A percentile compares a stretch with the other conserved stretches of the same genome.
Conservation (phyloP, 2,329 filamentous ascomycete genomes). For the Clathrospora elynae region DNA sequence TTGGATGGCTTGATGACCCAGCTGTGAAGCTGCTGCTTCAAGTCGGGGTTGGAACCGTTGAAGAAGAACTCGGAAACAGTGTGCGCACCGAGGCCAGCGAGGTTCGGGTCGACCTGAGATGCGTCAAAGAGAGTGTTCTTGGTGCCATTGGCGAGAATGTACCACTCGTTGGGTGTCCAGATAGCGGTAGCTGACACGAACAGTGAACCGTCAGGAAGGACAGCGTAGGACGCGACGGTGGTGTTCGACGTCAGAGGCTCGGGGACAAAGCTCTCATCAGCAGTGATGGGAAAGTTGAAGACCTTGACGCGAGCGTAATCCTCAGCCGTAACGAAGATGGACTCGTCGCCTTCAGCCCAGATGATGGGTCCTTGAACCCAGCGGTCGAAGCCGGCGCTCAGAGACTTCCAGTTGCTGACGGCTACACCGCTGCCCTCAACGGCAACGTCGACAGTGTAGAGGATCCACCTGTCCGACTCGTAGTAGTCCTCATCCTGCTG, state of each 20-base stretch:
- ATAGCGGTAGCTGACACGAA: slow-evolving; percentile 39
- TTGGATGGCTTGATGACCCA: slow-evolving; percentile 66
- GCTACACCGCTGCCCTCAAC: slow-evolving; percentile 24
- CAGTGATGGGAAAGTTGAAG: slow-evolving; percentile 65
- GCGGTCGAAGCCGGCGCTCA: slow-evolving; percentile 40
- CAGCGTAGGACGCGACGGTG: slow-evolving; percentile 54
- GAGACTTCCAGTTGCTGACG: slow-evolving; percentile 38
- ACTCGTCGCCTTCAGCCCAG: slow-evolving; percentile 42
- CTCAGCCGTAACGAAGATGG: slow-evolving; percentile 42
- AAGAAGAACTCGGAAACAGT: slow-evolving; percentile 76
- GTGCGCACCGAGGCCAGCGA: slow-evolving; percentile 66
- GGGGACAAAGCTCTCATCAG: slow-evolving; percentile 55
- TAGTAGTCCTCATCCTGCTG: slow-evolving; percentile 67
- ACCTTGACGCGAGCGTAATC: slow-evolving; percentile 52
- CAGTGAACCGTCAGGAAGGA: slow-evolving; percentile 63
- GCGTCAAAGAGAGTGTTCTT: slow-evolving; percentile 61
- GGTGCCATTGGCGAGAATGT: slow-evolving; percentile 34
- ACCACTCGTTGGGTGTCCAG: slow-evolving; percentile 44
- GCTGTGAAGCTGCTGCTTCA: slow-evolving; percentile 66
- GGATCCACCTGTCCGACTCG: slow-evolving; percentile 76
- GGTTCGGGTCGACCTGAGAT: slow-evolving; percentile 65
- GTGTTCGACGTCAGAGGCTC: slow-evolving; percentile 53
- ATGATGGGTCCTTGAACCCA: slow-evolving; percentile 35
- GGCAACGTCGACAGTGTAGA: slow-evolving; percentile 43
- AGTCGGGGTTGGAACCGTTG: slow-evolving; percentile 61